Evolutionary conservation across 1,284 basidiomycete species (phyloP), one percentile per base, ranked within the genome.

Genomic region (Austropuccinia psidii): DNA sequence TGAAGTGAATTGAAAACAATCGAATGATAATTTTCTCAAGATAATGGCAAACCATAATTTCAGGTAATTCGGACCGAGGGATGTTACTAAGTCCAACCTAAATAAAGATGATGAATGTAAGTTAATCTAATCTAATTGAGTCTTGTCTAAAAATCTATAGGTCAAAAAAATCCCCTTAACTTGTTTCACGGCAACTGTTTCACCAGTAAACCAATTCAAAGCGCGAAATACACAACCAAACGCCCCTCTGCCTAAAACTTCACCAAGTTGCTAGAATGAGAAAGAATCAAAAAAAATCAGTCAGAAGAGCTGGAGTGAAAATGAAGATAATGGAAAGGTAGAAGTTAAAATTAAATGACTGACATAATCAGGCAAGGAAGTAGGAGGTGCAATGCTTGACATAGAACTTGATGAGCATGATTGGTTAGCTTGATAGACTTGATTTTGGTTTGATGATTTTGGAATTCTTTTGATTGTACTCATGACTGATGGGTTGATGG

Each of bases 171-270:
- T 61, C 58, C 69, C 75, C 77, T 61, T 89, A 79, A 94, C 94
- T 81, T 91, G 93, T 85, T 95, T 98, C 79, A 94, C 89, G 7
- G 93, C 93, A 39, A 96, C 93, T 0, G 93, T 94, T 83, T 96
- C 93, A 58, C 94, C 94, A 29, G 92, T 96, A 43, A 89, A 89
- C 88, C 92, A 97, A 80, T 98, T 98, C 80, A 98, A 85, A 39
- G 92, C 92, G 78, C 91, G 76, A 50, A 73, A 77, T 15, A 77
- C 76, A 29, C 78, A 79, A 24, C 80, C 80, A 49, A 80, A 80
- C 0, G 80, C 80, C 31, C 80, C 80, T 35, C 76, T 76, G 4
- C 80, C 80, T 6, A 80, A 76, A 60, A 79, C 79, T 67, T 80
- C 80, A 15, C 79, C 80, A 8, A 79, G 77, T 74, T 74, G 75